Evolutionary conservation across 441 rosid species (phyloP).

Genomic region (Gossypium lobatum): DNA sequence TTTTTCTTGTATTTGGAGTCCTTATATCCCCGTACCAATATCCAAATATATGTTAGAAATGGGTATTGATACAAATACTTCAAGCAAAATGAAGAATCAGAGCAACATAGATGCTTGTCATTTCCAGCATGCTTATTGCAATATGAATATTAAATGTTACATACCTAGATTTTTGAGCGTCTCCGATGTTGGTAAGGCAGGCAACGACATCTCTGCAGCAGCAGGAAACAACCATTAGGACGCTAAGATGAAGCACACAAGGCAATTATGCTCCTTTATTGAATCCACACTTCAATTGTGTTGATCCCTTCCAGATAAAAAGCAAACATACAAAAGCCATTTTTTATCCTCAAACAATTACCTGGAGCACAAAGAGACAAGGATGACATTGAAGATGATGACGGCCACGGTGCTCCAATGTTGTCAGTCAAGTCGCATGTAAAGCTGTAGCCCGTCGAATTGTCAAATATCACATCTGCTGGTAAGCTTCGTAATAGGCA

Average conservation of each 20-base stretch:
- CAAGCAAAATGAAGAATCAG: not conserved
- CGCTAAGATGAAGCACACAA: not conserved
- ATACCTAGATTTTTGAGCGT: constrained; percentile 64
- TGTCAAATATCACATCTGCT: constrained; percentile 75
- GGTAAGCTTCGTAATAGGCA: constrained; percentile 89
- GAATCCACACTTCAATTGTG: not conserved
- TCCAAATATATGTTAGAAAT: not conserved
- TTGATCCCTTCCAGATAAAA: not conserved
- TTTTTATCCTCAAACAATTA: constrained; percentile 20
- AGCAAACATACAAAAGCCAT: not conserved
- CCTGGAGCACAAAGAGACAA: constrained; percentile 94
- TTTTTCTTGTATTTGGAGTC: not conserved
- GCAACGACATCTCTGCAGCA: constrained; percentile 87
- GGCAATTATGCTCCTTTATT: not conserved
- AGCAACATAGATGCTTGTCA: too few species aligned
- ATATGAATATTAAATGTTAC: not conserved
- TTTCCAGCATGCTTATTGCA: too few species aligned
- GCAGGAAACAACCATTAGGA: constrained; percentile 18
- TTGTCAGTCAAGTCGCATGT: constrained; percentile 92
- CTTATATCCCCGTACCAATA: not conserved
- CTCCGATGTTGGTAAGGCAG: constrained; percentile 85
- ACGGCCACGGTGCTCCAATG: constrained; percentile 96
- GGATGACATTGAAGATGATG: constrained; percentile 79
- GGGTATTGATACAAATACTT: not conserved
- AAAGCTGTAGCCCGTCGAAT: constrained; percentile 81